Evolutionary conservation across 257 asterid species (phyloP).

Genomic region (Linaria vulgaris): DNA sequence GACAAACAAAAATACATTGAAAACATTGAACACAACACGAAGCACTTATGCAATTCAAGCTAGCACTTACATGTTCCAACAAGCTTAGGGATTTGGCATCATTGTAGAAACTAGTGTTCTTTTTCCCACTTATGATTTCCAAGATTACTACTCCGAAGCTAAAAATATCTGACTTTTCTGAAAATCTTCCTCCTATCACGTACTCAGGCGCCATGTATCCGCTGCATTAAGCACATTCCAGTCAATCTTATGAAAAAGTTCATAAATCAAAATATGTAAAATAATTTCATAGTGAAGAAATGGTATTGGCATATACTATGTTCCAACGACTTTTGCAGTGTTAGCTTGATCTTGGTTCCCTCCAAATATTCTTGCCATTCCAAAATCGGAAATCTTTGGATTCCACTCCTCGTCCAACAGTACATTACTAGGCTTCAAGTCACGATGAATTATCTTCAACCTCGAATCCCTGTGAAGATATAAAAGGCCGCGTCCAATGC

Average conservation of each 20-base stretch:
- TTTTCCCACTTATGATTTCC: slow-evolving; percentile 32
- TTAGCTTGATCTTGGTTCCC: slow-evolving; percentile 27
- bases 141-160: slow-evolving; percentile 39
- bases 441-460: slow-evolving; percentile 31
- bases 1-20: not conserved
- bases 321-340: slow-evolving; percentile 37
- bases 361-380: slow-evolving; percentile 36
- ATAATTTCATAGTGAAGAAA: too few species aligned
- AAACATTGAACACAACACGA: too few species aligned
- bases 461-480: slow-evolving; percentile 41
- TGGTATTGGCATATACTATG: slow-evolving; percentile 36
- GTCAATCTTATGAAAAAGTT: too few species aligned
- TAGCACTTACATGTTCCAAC: slow-evolving; percentile 32
- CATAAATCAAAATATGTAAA: too few species aligned
- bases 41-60: too few species aligned
- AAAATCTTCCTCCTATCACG: slow-evolving; percentile 36
- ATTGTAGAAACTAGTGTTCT: slow-evolving; percentile 26
- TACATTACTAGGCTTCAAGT: slow-evolving; percentile 34
- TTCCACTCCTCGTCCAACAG: slow-evolving; percentile 30
- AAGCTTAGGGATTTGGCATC: slow-evolving; percentile 25
- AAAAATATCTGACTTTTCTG: slow-evolving; percentile 36
- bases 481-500: slow-evolving; percentile 33
- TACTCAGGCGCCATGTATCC: slow-evolving; percentile 50
- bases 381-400: slow-evolving; percentile 34
- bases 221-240: slow-evolving; percentile 21